Percentiles rank a stretch among this genome's conserved stretches.
These are phyloP conservation scores for Nitzschia inconspicua DNA, from an alignment of 108 stramenopile genomes.

Conservation along the genomic window DNA sequence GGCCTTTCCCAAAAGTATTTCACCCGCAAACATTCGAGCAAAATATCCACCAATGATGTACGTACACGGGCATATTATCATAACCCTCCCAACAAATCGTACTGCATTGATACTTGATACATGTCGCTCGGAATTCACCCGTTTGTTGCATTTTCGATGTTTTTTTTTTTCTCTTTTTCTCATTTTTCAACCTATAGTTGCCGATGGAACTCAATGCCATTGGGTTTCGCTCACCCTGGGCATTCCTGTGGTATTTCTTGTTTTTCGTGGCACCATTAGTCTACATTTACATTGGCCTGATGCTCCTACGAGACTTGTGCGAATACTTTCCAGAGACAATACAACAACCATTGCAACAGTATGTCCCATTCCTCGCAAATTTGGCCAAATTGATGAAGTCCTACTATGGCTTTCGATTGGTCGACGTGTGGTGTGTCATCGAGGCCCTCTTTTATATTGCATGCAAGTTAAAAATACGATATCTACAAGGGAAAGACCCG, in stretches of 20 bases:
- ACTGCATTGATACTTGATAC: no score
- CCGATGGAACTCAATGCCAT: conserved; percentile 54
- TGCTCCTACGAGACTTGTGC: conserved; percentile 68
- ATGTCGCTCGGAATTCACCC: no score
- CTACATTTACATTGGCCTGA: conserved; percentile 70
- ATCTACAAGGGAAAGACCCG: conserved; percentile 70
- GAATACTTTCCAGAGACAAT: conserved; percentile 52
- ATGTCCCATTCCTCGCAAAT: conserved; percentile 50
- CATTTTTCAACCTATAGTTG: conserved; percentile 18
- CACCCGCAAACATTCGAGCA: conserved; percentile 11
- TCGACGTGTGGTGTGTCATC: conserved; percentile 77
- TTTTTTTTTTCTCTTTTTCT: not conserved
- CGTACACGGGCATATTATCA: not conserved
- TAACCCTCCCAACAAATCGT: no score
- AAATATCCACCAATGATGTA: conserved; percentile 14
- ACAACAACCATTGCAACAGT: conserved; percentile 44
- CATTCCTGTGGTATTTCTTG: conserved; percentile 55
- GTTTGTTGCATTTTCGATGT: not conserved
- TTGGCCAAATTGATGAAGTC: conserved; percentile 44
- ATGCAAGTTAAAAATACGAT: conserved; percentile 55
- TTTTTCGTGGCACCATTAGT: conserved; percentile 64
- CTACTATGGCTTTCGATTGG: conserved; percentile 38
- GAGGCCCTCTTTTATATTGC: conserved; percentile 78
- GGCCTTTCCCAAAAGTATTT: conserved; percentile 16
- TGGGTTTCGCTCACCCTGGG: conserved; percentile 57